Evolutionary conservation across 345 rosid genomes (phyloP).

Genomic region (Litchi chinensis): DNA sequence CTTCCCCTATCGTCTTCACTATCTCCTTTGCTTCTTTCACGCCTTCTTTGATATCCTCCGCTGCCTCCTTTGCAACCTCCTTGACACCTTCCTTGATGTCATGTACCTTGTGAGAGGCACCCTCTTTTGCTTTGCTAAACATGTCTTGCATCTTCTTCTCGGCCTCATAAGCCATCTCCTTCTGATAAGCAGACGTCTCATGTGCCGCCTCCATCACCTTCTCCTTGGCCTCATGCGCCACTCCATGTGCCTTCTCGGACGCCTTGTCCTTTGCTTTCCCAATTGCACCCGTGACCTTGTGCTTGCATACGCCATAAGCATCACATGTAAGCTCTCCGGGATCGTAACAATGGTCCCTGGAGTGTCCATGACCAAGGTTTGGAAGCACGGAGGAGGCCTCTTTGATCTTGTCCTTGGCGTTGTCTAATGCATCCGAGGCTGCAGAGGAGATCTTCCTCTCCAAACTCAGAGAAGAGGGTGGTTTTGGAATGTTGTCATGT

Average conservation of each 20-base stretch:
- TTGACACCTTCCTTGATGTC: constrained; percentile 27
- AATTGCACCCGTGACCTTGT: constrained; percentile 41
- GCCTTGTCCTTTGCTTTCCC: constrained; percentile 48
- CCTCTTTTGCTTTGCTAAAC: constrained; percentile 10
- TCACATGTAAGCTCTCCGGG: constrained; percentile 63
- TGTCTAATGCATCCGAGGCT: constrained; percentile 4
- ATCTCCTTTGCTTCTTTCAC: constrained; percentile 16
- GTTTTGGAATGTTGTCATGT: background rate
- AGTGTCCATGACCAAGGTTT: constrained; percentile 20
- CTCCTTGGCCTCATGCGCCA: constrained; percentile 32
- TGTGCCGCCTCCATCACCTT: background rate
- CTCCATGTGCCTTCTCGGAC: background rate
- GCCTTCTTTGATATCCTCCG: background rate
- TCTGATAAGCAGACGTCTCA: background rate
- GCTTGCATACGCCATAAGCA: constrained; percentile 59
- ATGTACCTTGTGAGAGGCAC: constrained; percentile 15
- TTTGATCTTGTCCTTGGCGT: constrained; percentile 32
- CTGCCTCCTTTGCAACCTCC: constrained; percentile 23
- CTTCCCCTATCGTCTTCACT: constrained; percentile 22
- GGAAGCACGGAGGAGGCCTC: constrained; percentile 37
- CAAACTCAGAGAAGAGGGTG: background rate
- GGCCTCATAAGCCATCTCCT: background rate
- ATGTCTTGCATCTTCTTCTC: background rate
- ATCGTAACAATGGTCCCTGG: background rate
- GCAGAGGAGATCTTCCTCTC: background rate